Percentiles rank a stretch among this genome's conserved stretches.
phyloP scores from a whole-genome alignment of 2,329 filamentous ascomycete species.

The Arthrobotrys musiformis region DNA sequence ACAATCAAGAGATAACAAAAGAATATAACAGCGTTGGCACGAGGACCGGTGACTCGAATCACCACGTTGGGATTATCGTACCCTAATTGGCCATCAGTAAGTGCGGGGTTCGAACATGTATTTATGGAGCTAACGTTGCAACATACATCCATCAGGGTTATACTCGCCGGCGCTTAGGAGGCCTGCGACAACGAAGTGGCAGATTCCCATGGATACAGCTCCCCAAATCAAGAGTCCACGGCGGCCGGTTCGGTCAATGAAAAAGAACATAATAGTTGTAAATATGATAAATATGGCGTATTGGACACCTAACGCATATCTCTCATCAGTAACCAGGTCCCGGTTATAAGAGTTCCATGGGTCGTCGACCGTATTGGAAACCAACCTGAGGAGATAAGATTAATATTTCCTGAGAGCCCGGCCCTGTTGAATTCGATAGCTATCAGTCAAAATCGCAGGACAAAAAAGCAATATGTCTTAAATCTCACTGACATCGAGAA shows the following conservation, averaged over 20 bases:
- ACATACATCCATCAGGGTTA: background rate
- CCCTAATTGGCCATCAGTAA: background rate
- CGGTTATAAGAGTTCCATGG: background rate
- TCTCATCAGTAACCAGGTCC: background rate
- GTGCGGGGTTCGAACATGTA: constrained; percentile 62
- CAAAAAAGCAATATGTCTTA: constrained; percentile 20
- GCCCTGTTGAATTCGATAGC: background rate
- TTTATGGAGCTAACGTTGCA: constrained; percentile 60
- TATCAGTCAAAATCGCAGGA: background rate
- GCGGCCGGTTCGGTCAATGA: constrained; percentile 67
- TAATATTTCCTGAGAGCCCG: constrained; percentile 60
- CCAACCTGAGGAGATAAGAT: constrained; percentile 66
- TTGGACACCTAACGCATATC: constrained; percentile 64
- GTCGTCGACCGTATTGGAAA: too few relatives aligned
- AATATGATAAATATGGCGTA: constrained; percentile 70
- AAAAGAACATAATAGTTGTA: constrained; percentile 66
- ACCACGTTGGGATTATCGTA: constrained; percentile 65
- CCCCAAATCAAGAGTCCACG: constrained; percentile 66
- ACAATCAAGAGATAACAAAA: constrained; percentile 75
- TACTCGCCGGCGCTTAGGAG: constrained; percentile 66
- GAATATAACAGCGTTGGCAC: constrained; percentile 72
- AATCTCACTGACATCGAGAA: constrained; percentile 70
- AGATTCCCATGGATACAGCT: constrained; percentile 64
- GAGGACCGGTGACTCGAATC: constrained; percentile 66
- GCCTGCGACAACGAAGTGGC: constrained; percentile 69